Percentiles rank a stretch among this genome's conserved stretches.
Conservation (phyloP, 2,329 filamentous ascomycete species). For the Pseudogymnoascus sp. region DNA sequence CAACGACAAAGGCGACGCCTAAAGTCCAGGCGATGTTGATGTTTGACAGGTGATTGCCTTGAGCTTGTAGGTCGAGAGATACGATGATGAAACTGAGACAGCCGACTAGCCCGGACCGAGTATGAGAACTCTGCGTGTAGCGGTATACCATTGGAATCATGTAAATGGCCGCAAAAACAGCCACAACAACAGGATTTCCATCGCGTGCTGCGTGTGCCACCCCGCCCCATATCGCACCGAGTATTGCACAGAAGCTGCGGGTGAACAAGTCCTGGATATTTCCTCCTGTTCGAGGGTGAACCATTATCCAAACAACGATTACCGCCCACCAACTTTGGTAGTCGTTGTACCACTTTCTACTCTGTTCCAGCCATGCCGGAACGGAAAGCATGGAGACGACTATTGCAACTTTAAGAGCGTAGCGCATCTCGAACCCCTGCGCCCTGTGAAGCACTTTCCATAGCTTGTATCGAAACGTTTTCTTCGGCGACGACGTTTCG, state of each 20-base stretch:
- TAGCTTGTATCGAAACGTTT: slow-evolving; percentile 37
- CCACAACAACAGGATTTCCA: slow-evolving; percentile 49
- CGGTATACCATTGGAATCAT: slow-evolving; percentile 55
- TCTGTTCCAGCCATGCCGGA: slow-evolving; percentile 43
- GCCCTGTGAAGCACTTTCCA: slow-evolving; percentile 46
- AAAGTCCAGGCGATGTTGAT: slow-evolving; percentile 39
- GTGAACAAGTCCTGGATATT: slow-evolving; percentile 51
- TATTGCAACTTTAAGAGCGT: slow-evolving; percentile 49
- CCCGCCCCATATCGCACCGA: slow-evolving; percentile 50
- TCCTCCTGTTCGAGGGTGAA: slow-evolving; percentile 45
- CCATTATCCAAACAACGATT: slow-evolving; percentile 49
- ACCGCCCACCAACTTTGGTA: slow-evolving; percentile 54
- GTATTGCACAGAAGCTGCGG: slow-evolving; percentile 40
- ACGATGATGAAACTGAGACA: slow-evolving; percentile 51
- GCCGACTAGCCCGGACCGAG: slow-evolving; percentile 51
- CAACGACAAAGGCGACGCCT: slow-evolving; percentile 45
- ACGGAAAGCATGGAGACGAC: slow-evolving; percentile 45
- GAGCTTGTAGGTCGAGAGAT: slow-evolving; percentile 34
- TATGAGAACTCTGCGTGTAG: slow-evolving; percentile 47
- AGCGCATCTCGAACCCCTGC: slow-evolving; percentile 51
- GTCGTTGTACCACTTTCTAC: slow-evolving; percentile 46
- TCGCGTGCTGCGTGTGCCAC: slow-evolving; percentile 43
- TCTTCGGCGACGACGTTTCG: slow-evolving; percentile 31
- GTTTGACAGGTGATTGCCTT: slow-evolving; percentile 25
- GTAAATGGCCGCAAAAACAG: slow-evolving; percentile 46